Conservation (phyloP, 116 monocot species). For the Trichopus zeylanicus region DNA sequence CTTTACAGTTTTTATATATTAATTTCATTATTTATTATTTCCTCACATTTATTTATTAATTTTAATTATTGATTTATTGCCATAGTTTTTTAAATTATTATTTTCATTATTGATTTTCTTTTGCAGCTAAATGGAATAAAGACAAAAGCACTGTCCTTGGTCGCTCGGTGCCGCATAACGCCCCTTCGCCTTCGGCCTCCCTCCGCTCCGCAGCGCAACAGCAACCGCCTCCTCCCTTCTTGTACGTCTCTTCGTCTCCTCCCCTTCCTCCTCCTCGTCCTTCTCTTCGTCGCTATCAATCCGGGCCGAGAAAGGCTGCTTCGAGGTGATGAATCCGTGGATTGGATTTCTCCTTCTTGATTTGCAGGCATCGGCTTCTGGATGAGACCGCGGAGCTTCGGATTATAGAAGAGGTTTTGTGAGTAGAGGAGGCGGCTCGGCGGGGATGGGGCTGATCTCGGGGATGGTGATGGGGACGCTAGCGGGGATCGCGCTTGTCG, state of each 20-base stretch:
- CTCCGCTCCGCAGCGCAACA: not conserved
- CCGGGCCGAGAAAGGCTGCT: no score
- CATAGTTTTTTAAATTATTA: no score
- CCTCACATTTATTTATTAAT: no score
- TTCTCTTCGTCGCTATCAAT: not conserved
- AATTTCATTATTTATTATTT: no score
- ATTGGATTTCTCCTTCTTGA: not conserved
- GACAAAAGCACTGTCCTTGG: no score
- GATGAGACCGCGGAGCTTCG: no score
- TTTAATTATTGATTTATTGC: no score
- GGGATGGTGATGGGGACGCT: slow-evolving; percentile 74
- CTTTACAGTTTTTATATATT: no score
- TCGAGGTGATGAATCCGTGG: not conserved
- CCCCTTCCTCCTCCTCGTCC: not conserved
- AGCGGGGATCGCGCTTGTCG: slow-evolving; percentile 75
- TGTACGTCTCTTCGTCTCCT: not conserved
- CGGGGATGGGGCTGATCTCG: slow-evolving; percentile 80
- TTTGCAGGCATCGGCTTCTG: not conserved
- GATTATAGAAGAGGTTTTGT: no score
- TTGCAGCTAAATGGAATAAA: no score
- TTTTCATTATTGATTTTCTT: no score
- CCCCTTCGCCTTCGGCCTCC: not conserved
- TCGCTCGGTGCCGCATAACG: not conserved
- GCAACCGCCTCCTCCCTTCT: not conserved
- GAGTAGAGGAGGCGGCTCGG: no score